Base-by-base conservation (phyloP, 1,284 basidiomycete species). In the Trametes versicolor region DNA sequence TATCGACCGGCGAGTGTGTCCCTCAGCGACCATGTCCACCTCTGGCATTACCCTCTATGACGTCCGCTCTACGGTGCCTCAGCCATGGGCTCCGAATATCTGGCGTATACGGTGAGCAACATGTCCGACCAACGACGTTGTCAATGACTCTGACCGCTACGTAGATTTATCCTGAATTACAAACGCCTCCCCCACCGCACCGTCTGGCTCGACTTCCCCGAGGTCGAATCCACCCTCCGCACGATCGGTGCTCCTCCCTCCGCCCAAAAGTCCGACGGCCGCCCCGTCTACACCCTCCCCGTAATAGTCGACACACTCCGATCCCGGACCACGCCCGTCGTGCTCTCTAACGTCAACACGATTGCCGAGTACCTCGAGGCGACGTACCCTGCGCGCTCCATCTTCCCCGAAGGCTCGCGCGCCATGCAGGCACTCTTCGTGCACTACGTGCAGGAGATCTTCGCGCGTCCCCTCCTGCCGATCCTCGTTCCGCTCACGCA, bases 321-420 rank as follows among this genome's bases (percentile, higher is more conserved):
- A 10, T 69, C 77, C 73, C 70, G 78, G 72, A 36, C 71, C 63
- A 63, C 73, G 50, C 70, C 88, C 74, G 55, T 80, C 77, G 71
- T 87, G 9, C 76, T 91, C 34, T 84, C 88, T 27, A 86, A 88
- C 62, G 79, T 82, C 15, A 87, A 84, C 72, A 77, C 74, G 59
- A 92, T 92, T 62, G 87, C 87, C 3, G 90, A 92, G 70, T 91
- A 91, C 70, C 83, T 91, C n/a, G 90, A 92, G 71, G 76, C 79
- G 13, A 77, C 83, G 1, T 91, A 90, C 69, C 90, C 90, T 1
- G 88, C 88, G 0, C 85, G 89, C 4, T 86, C 88, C 0, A 82
- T 91, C 10, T 87, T 88, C 68, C 90, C 90, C 0, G 87, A 89
- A 48, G 90, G 90, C 13, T 83, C 89, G 0, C 83, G 87, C 8